phyloP scores from a whole-genome alignment of 768 basidiomycete genomes.

The Hypsizygus marmoreus region DNA sequence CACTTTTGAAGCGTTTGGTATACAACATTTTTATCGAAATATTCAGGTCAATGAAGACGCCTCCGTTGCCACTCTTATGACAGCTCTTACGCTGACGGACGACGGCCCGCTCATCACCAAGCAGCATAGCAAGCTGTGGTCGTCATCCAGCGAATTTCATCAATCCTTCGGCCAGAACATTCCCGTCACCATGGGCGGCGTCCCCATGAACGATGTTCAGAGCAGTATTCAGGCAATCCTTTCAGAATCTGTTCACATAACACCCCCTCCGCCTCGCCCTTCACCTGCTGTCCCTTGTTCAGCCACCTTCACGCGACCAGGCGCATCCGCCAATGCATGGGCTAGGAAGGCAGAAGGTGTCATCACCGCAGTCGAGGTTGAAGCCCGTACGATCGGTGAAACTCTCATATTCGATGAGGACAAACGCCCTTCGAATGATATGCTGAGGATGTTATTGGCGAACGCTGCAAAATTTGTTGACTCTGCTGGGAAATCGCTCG shows the following conservation, averaged over 20 bases:
- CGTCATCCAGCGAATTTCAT: neutral
- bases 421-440: neutral
- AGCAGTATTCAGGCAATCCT: too few species aligned
- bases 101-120: neutral
- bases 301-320: neutral
- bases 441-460: neutral
- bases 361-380: neutral
- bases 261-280: neutral
- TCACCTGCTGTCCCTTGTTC: neutral
- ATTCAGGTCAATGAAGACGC: neutral
- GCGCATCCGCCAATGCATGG: neutral
- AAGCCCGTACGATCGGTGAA: neutral
- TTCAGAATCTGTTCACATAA: neutral
- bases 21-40: too few species aligned
- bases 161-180: too few species aligned
- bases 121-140: too few species aligned
- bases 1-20: too few species aligned
- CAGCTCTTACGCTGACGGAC: neutral
- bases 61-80: neutral
- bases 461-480: neutral
- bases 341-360: too few species aligned
- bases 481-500: neutral
- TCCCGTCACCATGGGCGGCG: neutral
- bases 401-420: neutral
- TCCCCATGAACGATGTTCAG: neutral